Percentiles rank a stretch among this genome's conserved stretches.
Conservation (phyloP, 208 protist genomes). For the Acanthamoeba culbertsoni region DNA sequence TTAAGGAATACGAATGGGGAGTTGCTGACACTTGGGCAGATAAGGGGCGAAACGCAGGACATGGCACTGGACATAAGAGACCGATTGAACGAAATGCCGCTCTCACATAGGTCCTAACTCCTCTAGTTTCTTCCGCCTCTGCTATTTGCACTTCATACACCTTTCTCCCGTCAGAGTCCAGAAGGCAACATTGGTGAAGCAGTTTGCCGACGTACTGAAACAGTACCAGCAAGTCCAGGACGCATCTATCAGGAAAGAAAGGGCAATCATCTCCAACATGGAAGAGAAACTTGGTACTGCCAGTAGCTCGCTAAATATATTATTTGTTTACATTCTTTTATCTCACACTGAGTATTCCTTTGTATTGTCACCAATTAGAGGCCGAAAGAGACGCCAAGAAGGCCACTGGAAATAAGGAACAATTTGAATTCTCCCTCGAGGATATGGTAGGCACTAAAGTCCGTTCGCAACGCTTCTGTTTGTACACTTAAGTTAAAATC, state of each 20-base stretch:
- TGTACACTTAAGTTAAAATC: not conserved
- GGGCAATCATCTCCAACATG: not conserved
- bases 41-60: not conserved
- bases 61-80: not conserved
- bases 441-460: not conserved
- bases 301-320: no score
- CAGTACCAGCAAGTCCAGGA: not conserved
- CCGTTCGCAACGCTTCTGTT: not conserved
- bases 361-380: not conserved
- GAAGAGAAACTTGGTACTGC: not conserved
- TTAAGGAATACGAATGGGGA: no score
- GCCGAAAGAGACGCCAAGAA: not conserved
- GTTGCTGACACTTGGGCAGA: no score
- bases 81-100: not conserved
- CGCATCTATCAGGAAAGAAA: not conserved
- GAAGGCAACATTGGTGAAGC: not conserved
- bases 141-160: not conserved
- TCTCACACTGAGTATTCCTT: no score
- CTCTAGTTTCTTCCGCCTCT: not conserved
- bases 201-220: not conserved
- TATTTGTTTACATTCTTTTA: no score
- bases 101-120: not conserved
- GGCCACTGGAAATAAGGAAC: not conserved
- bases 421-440: not conserved
- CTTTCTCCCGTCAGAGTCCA: not conserved